These are phyloP conservation scores for Globisporangium nagaii DNA, from an alignment of 352 stramenopile species.

Conservation along the genomic window DNA sequence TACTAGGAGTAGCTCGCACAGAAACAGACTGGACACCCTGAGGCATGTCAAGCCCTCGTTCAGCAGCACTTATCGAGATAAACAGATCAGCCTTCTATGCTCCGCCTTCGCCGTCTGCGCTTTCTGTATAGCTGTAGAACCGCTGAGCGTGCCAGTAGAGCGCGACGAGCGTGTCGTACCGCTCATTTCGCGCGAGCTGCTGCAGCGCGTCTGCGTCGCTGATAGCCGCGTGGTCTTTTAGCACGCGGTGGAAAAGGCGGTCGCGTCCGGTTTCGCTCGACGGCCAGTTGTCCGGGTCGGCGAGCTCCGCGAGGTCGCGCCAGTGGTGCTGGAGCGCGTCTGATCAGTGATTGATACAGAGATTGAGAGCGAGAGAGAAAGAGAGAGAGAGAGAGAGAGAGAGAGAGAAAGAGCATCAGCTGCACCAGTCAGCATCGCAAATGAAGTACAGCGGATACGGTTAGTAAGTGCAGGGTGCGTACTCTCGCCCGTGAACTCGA, in stretches of 20 bases:
- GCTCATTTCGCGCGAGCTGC: slow-evolving; percentile 39
- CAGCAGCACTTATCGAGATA: too few relatives aligned
- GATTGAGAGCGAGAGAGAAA: background rate
- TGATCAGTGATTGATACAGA: too few relatives aligned
- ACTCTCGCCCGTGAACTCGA: slow-evolving; percentile 68
- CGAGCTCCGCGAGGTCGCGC: slow-evolving; percentile 45
- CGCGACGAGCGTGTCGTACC: slow-evolving; percentile 40
- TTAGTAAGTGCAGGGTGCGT: too few relatives aligned
- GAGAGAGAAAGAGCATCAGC: background rate
- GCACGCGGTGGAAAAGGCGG: slow-evolving; percentile 59
- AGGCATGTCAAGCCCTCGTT: too few relatives aligned
- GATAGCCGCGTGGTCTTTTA: slow-evolving; percentile 54
- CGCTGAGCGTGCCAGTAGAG: slow-evolving; percentile 31
- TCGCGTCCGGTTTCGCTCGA: slow-evolving; percentile 32
- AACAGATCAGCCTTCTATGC: too few relatives aligned
- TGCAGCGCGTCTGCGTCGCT: slow-evolving; percentile 37
- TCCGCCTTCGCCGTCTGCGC: background rate
- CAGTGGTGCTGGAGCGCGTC: slow-evolving; percentile 60
- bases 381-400: background rate
- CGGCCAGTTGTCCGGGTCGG: slow-evolving; percentile 51
- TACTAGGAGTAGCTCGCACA: slow-evolving; percentile 7
- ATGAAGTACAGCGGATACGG: too few relatives aligned
- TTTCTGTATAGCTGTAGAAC: slow-evolving; percentile 18
- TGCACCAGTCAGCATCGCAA: background rate
- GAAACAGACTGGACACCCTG: background rate